Evolutionary conservation across 768 basidiomycete genomes (phyloP).

Genomic region (Rhizopogon salebrosus): DNA sequence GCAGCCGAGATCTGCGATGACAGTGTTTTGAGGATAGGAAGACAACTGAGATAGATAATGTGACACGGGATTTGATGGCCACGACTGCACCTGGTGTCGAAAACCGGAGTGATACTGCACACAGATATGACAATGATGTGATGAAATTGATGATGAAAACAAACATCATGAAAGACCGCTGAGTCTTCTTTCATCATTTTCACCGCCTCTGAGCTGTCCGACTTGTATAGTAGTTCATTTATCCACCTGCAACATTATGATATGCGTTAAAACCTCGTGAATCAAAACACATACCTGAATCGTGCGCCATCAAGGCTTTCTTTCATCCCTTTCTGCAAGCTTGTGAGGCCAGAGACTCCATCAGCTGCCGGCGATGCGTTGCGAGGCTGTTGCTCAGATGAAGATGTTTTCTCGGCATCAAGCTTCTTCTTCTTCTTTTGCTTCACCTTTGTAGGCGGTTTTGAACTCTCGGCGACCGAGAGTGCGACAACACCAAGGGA

Average conservation of each 20-base stretch:
- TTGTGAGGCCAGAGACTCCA: constrained; percentile 43
- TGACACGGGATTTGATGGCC: constrained; percentile 93
- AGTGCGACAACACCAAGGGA: not conserved
- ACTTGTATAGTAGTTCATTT: constrained; percentile 91
- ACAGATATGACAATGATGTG: constrained; percentile 7
- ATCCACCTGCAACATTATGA: constrained; percentile 53
- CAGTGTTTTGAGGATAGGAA: constrained; percentile 54
- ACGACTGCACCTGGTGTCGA: constrained; percentile 83
- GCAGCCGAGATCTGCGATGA: constrained; percentile 92
- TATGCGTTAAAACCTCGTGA: not conserved
- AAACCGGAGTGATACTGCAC: constrained; percentile 91
- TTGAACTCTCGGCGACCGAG: not conserved
- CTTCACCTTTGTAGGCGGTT: constrained; percentile 9
- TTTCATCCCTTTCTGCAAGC: constrained; percentile 74
- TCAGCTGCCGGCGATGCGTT: constrained; percentile 10
- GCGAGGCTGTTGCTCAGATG: constrained; percentile 17
- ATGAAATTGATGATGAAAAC: constrained; percentile 12
- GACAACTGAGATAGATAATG: constrained; percentile 68
- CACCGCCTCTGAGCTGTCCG: constrained; percentile 66
- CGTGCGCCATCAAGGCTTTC: constrained; percentile 80
- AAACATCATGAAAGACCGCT: constrained; percentile 76
- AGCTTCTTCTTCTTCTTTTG: constrained; percentile 17
- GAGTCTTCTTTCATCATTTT: constrained; percentile 84
- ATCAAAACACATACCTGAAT: constrained; percentile 54
- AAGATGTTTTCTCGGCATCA: constrained; percentile 10